phyloP scores from a whole-genome alignment of 116 monocot species.

The Zostera marina region DNA sequence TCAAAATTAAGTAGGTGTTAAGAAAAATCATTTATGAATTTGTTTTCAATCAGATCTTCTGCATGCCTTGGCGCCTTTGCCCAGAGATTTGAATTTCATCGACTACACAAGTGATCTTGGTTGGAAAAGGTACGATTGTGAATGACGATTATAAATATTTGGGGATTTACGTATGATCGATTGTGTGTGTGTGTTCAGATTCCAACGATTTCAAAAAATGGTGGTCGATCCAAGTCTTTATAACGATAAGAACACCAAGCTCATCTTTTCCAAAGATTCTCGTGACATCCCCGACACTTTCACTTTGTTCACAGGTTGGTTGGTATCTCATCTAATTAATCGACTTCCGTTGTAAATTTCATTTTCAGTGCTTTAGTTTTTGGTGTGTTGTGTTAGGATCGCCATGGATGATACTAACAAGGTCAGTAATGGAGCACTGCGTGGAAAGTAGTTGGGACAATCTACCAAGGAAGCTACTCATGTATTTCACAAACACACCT shows the following conservation, averaged over 20 bases:
- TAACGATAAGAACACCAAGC: slow-evolving; percentile 15
- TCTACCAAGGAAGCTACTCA: slow-evolving; percentile 68
- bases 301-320: slow-evolving; percentile 67
- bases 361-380: background rate
- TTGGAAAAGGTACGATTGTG: slow-evolving; percentile 58
- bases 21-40: background rate
- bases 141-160: background rate
- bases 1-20: too few relatives aligned
- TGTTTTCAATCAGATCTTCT: slow-evolving; percentile 76
- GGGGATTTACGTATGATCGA: too few relatives aligned
- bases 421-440: slow-evolving; percentile 41
- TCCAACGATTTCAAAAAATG: slow-evolving; percentile 54
- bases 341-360: background rate
- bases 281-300: slow-evolving; percentile 61
- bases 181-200: slow-evolving; percentile 14
- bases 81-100: slow-evolving; percentile 68
- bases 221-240: slow-evolving; percentile 69
- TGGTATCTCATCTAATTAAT: background rate
- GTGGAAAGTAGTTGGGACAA: slow-evolving; percentile 42
- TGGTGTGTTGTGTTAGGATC: slow-evolving; percentile 33
- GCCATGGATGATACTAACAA: slow-evolving; percentile 80
- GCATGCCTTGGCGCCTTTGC: slow-evolving; percentile 49
- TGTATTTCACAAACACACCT: slow-evolving; percentile 69
- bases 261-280: slow-evolving; percentile 31
- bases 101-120: slow-evolving; percentile 82